These are phyloP conservation scores for Microdochium trichocladiopsis DNA, from an alignment of 2,329 filamentous ascomycete species.

Conservation along the genomic window DNA sequence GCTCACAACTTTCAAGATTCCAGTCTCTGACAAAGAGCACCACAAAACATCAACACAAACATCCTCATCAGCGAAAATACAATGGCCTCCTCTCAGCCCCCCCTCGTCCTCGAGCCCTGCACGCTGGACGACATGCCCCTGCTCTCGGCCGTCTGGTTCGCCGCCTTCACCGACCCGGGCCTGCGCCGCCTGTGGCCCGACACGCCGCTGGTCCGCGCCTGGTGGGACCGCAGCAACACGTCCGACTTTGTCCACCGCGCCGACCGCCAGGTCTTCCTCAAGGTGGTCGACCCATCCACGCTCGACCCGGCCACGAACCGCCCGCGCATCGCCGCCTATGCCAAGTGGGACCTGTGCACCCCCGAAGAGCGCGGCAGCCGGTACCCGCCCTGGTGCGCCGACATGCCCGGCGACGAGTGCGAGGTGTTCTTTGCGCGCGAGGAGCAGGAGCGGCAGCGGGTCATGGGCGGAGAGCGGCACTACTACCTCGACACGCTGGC, in stretches of 20 bases:
- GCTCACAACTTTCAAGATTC: too few relatives aligned
- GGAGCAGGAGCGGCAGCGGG: not conserved
- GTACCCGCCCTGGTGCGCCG: slow-evolving; percentile 4
- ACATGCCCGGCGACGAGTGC: slow-evolving; percentile 2
- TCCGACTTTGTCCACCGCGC: slow-evolving; percentile 4
- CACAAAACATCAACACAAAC: too few relatives aligned
- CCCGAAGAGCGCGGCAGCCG: slow-evolving; percentile 1
- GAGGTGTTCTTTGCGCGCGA: slow-evolving; percentile 2
- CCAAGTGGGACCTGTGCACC: slow-evolving; percentile 6
- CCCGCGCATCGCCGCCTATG: slow-evolving; percentile 4
- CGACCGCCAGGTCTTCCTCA: slow-evolving; percentile 4
- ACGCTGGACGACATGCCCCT: not conserved
- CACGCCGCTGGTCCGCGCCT: slow-evolving; percentile 4
- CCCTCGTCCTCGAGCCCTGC: not conserved
- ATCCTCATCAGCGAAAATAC: too few relatives aligned
- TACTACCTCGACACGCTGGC: slow-evolving; percentile 2
- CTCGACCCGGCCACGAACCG: not conserved
- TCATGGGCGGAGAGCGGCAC: not conserved
- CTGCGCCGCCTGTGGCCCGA: slow-evolving; percentile 5
- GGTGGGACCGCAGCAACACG: slow-evolving; percentile 6
- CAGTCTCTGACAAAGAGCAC: too few relatives aligned
- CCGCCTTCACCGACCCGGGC: slow-evolving; percentile 4
- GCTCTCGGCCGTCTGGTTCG: slow-evolving; percentile 5
- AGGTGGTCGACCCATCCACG: slow-evolving; percentile 2
- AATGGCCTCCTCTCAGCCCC: not conserved